Base-by-base conservation (phyloP, 2,329 filamentous ascomycete genomes). In the Colletotrichum karsti region DNA sequence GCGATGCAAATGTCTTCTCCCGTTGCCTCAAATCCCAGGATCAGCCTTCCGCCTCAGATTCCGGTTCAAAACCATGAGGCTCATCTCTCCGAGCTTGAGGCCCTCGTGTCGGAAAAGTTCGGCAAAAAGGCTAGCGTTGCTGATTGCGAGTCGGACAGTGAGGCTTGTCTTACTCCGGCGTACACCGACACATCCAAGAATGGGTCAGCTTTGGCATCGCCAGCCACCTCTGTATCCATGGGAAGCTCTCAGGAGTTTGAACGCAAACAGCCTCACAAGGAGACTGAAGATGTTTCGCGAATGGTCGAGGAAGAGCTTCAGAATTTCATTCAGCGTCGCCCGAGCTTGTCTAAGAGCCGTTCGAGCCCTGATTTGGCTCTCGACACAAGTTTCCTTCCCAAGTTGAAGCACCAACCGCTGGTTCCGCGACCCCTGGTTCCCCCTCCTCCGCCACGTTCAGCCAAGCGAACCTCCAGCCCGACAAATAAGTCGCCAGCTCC, bases 321-420 rank as follows among this genome's bases (percentile, higher is more conserved):
- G 4, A 50, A n/a, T 26, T 28, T 48, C 10, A 30, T 61, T 41
- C 67, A 64, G 51, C 56, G 58, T n/a, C 48, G 18, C 35, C 62
- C 62, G 58, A 71, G 69, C 46, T 51, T 71, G 63, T 65, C 70
- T 58, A 70, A 69, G 59, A 72, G 71, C 58, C 56, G 59, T 74
- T 72, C 62, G 76, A 79, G 68, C 26, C 73, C 57, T 70, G 63
- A 70, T 15, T 48, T 70, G 24, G 50, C 30, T 18, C 46, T 64
- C 7, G 69, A 72, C 33, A 61, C 77, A 13, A 78, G 72, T 58
- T 81, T 78, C 64, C 73, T 79, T 20, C 79, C 81, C 1, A 72
- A 78, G n/a, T 73, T 79, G 5, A 81, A 78, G 42, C 79, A 82
- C 41, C 81, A 82, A 42, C 74, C 80, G 8, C 74, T 84, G 5